Base-by-base conservation (phyloP, 495 filamentous ascomycete genomes). In the Emericellopsis terricola region DNA sequence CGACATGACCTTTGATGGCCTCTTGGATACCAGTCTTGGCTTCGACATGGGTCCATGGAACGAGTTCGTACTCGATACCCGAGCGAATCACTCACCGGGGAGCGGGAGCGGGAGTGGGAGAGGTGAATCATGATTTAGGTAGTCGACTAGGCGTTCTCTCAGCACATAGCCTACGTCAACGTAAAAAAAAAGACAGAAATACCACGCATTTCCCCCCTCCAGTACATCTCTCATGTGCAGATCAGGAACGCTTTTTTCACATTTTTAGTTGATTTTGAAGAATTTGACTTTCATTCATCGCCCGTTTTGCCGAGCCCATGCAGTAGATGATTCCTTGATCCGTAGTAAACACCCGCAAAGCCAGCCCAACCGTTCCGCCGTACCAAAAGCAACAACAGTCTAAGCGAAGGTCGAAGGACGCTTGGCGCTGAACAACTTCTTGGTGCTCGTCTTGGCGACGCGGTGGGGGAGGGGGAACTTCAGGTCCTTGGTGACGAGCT, bases 391-490 rank as follows among this genome's bases (percentile, higher is more conserved):
- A 48, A 54, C 54, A 53, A 47, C 51, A 37, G 45, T 56, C 49
- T 34, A 66, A 56, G 58, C 60, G 56, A 94, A 94, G 54, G 89
- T 96, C 41, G 81, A 78, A 52, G 89, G 89, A 62, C 89, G 74
- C 59, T 73, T 81, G 56, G 82, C 73, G 53, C 78, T 67, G 68
- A 87, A 97, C 53, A 96, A 54, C 70, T 89, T 92, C 67, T 77
- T 80, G 67, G 65, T 73, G 52, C 53, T 55, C 45, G 65, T 68
- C 67, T 79, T 83, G 59, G 73, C 68, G 44, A 87, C 66, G 50
- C 89, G 89, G 71, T 96, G 89, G 50, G 89, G 89, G 48, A 97
- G 81, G 57, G 89, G 89, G 81, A 97, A 97, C 60, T 83, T 80
- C 60, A 97, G 80, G 60, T 78, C 59, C 77, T 94, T 93, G 60